Conservation (phyloP, 192 early-diverging fungal genomes). For the Helicostylum pulchrum region DNA sequence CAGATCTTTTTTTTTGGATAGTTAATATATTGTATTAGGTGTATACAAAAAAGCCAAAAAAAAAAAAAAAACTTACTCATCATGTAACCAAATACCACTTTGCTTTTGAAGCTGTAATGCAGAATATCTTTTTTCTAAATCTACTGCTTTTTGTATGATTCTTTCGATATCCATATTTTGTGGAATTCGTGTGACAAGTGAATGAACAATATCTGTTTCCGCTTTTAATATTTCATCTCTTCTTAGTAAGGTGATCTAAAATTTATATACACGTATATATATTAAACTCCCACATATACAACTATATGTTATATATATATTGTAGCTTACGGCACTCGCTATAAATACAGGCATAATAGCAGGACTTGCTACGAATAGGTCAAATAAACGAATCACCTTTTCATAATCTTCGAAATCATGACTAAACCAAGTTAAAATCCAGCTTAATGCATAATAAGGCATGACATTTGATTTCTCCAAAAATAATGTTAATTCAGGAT, state of each 20-base stretch:
- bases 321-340: constrained; percentile 46
- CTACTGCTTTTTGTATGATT: constrained; percentile 39
- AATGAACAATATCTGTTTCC: constrained; percentile 48
- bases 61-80: constrained; percentile 45
- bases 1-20: constrained; percentile 22
- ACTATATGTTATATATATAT: not conserved
- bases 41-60: not conserved
- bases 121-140: constrained; percentile 42
- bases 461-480: constrained; percentile 48
- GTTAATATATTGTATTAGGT: not conserved
- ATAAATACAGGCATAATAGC: constrained; percentile 64
- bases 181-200: constrained; percentile 51
- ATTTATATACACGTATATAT: too few species aligned
- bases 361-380: constrained; percentile 57
- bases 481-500: constrained; percentile 42
- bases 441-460: constrained; percentile 68
- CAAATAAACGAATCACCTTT: constrained; percentile 56
- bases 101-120: constrained; percentile 43
- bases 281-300: too few species aligned
- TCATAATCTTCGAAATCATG: constrained; percentile 57
- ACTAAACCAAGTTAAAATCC: constrained; percentile 74
- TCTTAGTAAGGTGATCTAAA: constrained; percentile 44
- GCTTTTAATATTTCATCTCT: constrained; percentile 41
- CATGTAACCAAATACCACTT: constrained; percentile 43
- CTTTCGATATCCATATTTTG: constrained; percentile 43